Conservation (phyloP, 1,284 basidiomycete species). For the Ustilago loliicola region DNA sequence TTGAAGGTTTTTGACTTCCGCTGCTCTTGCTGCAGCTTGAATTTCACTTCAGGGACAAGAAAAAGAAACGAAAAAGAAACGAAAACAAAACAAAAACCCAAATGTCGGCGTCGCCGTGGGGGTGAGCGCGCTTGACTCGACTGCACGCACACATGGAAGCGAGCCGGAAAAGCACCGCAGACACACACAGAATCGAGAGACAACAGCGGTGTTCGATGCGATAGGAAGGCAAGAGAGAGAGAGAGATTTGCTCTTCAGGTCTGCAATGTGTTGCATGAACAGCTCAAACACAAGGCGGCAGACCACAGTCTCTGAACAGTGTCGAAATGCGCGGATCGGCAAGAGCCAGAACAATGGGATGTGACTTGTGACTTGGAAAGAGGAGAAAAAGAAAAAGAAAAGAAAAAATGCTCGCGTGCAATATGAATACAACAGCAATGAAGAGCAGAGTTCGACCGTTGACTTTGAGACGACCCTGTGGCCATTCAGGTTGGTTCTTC, state of each 20-base stretch:
- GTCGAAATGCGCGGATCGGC: neutral
- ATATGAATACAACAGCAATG: neutral
- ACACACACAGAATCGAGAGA: neutral
- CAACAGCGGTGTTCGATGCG: too few relatives aligned
- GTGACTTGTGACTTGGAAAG: neutral
- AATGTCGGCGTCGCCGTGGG: constrained; percentile 6
- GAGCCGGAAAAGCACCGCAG: neutral
- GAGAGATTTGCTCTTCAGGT: neutral
- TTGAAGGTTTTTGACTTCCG: neutral
- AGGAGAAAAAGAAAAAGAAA: neutral
- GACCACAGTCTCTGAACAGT: neutral
- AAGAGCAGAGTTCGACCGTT: constrained; percentile 1
- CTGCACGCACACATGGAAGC: neutral
- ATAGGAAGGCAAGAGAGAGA: too few relatives aligned
- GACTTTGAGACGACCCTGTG: neutral
- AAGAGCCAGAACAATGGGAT: neutral
- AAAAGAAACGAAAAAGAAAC: neutral
- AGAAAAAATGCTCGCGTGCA: neutral
- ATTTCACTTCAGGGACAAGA: neutral
- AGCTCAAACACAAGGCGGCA: too few relatives aligned
- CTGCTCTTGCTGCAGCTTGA: constrained; percentile 1
- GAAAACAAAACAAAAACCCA: neutral
- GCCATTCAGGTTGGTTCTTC: neutral
- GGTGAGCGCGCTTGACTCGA: constrained; percentile 2
- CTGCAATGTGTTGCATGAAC: neutral